These are phyloP conservation scores for Escallonia herrerae DNA, from an alignment of 129 eudicot species.

Conservation along the genomic window DNA sequence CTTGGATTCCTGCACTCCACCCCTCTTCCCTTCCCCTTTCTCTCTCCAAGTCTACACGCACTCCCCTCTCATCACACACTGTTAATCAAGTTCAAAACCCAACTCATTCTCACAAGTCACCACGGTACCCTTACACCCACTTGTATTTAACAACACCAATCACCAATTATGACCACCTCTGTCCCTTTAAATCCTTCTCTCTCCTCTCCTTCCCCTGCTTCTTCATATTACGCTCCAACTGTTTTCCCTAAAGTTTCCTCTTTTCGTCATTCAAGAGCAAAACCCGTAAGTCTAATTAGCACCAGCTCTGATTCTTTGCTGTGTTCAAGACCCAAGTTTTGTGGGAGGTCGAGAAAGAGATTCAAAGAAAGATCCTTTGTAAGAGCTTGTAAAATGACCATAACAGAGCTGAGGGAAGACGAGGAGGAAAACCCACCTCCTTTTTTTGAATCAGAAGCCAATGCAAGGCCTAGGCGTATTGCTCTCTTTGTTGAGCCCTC, in stretches of 20 bases:
- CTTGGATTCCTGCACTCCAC: not conserved
- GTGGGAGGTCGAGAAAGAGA: conserved; percentile 2
- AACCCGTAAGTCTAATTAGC: conserved; percentile 26
- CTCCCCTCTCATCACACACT: not conserved
- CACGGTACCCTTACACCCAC: not conserved
- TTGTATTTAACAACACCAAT: conserved; percentile 3
- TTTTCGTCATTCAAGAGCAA: conserved; percentile 23
- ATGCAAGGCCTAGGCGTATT: conserved; percentile 76
- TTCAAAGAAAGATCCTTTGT: conserved; percentile 13
- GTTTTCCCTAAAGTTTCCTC: conserved; percentile 15
- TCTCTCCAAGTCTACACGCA: not conserved
- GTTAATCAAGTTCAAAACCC: conserved; percentile 15
- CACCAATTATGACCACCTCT: conserved; percentile 36
- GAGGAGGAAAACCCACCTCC: conserved; percentile 52
- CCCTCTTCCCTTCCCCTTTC: conserved; percentile 6
- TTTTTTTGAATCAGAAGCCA: conserved; percentile 45
- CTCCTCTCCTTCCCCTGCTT: conserved; percentile 12
- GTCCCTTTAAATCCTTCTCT: conserved; percentile 37
- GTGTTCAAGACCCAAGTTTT: conserved; percentile 2
- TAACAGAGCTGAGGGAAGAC: conserved; percentile 34
- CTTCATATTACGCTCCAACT: conserved; percentile 14
- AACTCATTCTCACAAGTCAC: conserved; percentile 15
- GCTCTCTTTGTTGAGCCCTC: conserved; percentile 99
- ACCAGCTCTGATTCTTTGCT: conserved; percentile 20
- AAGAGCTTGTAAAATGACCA: conserved; percentile 29